phyloP scores from a whole-genome alignment of 2,329 filamentous ascomycete genomes.

The Sporothrix dimorphospora region DNA sequence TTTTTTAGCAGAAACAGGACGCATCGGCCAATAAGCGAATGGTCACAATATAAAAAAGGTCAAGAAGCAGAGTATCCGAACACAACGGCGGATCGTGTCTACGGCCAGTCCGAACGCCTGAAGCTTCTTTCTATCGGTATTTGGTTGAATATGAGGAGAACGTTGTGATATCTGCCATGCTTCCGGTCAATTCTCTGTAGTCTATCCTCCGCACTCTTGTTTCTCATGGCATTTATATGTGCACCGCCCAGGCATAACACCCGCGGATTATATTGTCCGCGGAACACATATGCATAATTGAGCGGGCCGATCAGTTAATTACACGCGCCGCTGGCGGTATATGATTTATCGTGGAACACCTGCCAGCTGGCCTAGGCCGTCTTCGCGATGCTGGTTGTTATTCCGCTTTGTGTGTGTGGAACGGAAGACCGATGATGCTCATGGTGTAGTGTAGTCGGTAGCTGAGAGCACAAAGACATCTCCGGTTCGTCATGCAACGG shows the following conservation, averaged over 20 bases:
- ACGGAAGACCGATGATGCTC: too few relatives aligned
- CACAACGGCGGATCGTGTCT: too few relatives aligned
- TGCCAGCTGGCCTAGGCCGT: neutral
- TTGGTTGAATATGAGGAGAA: neutral
- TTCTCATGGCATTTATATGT: neutral
- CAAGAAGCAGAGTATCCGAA: neutral
- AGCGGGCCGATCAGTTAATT: constrained; percentile 7
- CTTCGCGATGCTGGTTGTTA: too few relatives aligned
- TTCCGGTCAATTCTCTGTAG: neutral
- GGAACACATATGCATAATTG: constrained; percentile 16
- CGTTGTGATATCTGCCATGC: neutral
- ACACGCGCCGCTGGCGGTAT: neutral
- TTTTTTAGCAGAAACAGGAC: neutral
- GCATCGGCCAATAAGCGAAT: neutral
- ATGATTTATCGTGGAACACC: neutral
- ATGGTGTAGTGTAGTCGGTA: neutral
- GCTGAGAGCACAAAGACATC: neutral
- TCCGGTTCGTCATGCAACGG: neutral
- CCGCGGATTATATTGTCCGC: neutral
- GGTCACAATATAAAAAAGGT: neutral
- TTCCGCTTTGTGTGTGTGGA: too few relatives aligned
- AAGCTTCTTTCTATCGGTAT: neutral
- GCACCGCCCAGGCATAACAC: neutral
- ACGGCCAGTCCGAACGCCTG: too few relatives aligned
- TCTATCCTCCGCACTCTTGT: neutral